phyloP scores from a whole-genome alignment of 148 eudicot species.

The Drosera capensis region DNA sequence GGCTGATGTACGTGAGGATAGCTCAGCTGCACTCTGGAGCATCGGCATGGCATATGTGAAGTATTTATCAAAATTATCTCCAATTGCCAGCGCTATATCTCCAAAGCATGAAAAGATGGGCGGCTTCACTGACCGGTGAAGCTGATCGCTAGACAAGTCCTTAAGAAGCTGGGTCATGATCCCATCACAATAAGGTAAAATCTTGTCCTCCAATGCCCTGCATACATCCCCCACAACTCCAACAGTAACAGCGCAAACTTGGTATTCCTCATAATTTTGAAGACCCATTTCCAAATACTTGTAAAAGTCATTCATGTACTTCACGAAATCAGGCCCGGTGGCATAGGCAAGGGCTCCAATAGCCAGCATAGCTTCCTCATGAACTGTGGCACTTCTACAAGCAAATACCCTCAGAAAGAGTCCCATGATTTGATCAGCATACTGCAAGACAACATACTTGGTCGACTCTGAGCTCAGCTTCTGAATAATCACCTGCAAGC shows the following conservation, averaged over 20 bases:
- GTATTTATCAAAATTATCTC: neutral
- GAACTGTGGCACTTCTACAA: conserved; percentile 17
- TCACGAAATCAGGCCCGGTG: conserved; percentile 1
- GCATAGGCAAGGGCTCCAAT: conserved; percentile 5
- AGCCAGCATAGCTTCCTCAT: conserved; percentile 7
- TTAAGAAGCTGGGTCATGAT: conserved; percentile 5
- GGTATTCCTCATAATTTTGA: conserved; percentile 7
- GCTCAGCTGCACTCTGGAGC: conserved; percentile 1
- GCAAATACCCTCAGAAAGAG: conserved; percentile 27
- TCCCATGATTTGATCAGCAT: conserved; percentile 27
- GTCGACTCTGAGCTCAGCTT: conserved; percentile 17
- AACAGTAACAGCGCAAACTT: conserved; percentile 6
- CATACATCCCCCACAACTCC: conserved; percentile 7
- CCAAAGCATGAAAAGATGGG: conserved; percentile 1
- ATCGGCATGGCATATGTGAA: neutral
- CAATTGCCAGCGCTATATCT: neutral
- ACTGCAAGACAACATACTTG: conserved; percentile 12
- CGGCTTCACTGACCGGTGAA: neutral
- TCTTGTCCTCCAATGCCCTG: conserved; percentile 7
- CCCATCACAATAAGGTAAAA: conserved; percentile 4
- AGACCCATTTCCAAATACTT: conserved; percentile 10
- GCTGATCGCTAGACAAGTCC: conserved; percentile 2
- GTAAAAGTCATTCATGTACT: conserved; percentile 4
- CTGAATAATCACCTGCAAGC: conserved; percentile 26
- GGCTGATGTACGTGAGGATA: neutral